phyloP scores from a whole-genome alignment of 164 flowering plant species.

The Chimonanthus praecox region DNA sequence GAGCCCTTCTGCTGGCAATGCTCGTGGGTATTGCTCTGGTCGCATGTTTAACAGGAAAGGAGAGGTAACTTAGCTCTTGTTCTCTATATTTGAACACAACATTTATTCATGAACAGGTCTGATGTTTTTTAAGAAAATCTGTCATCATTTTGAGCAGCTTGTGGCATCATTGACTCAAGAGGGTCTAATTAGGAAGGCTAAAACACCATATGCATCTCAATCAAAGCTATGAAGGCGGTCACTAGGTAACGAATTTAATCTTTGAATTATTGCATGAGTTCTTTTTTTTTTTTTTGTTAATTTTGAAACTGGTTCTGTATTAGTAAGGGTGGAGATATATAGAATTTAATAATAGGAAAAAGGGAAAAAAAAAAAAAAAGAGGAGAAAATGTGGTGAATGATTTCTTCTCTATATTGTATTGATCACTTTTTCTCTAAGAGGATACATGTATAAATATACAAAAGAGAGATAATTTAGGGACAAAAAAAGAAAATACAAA shows the following conservation, averaged over 20 bases:
- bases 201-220: conserved; percentile 17
- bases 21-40: conserved; percentile 51
- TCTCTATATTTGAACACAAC: not conserved
- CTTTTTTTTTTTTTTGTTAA: too few relatives aligned
- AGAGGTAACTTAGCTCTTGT: conserved; percentile 48
- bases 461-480: too few relatives aligned
- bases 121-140: not conserved
- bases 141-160: conserved; percentile 44
- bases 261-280: too few relatives aligned
- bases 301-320: too few relatives aligned
- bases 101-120: conserved; percentile 1
- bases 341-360: too few relatives aligned
- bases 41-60: conserved; percentile 78
- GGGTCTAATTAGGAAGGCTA: conserved; percentile 56
- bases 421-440: too few relatives aligned
- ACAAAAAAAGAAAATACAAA: too few relatives aligned
- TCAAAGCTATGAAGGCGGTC: conserved; percentile 40
- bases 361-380: too few relatives aligned
- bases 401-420: too few relatives aligned
- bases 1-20: conserved; percentile 43
- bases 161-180: conserved; percentile 74
- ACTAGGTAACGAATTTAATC: not conserved
- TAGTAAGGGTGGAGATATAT: too few relatives aligned
- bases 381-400: too few relatives aligned
- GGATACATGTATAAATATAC: too few relatives aligned